A percentile compares a stretch with the other conserved stretches of the same genome.
Evolutionary conservation across 805 yeast genomes (phyloP).

Genomic region (Wickerhamomyces xylosicus): DNA sequence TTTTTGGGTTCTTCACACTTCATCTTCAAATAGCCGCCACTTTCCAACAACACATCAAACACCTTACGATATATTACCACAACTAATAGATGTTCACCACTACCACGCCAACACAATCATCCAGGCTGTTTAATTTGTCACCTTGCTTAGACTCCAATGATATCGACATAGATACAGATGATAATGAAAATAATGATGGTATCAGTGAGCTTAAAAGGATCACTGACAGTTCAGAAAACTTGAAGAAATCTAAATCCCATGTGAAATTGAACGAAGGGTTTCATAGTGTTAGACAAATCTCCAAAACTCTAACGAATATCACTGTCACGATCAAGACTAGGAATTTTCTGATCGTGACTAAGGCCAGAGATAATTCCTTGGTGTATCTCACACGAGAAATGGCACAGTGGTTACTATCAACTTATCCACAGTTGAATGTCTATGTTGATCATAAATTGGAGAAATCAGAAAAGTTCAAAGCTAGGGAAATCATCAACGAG

Average conservation of each 20-base stretch:
- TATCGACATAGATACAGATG: conserved; percentile 2
- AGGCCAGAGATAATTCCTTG: conserved; percentile 75
- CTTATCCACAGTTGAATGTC: conserved; percentile 32
- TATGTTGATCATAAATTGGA: conserved; percentile 68
- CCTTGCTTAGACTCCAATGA: not conserved
- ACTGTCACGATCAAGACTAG: conserved; percentile 61
- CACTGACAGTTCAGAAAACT: conserved; percentile 26
- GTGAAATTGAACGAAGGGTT: conserved; percentile 74
- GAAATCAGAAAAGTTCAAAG: conserved; percentile 53
- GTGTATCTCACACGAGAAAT: conserved; percentile 69
- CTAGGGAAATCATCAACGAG: conserved; percentile 37
- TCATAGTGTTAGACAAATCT: conserved; percentile 66
- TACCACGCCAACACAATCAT: not conserved
- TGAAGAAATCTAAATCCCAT: conserved; percentile 54
- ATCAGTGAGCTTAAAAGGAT: conserved; percentile 14
- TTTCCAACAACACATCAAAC: no score
- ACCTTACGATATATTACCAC: no score
- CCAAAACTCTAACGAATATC: conserved; percentile 61
- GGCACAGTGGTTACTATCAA: conserved; percentile 60
- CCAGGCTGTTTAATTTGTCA: not conserved
- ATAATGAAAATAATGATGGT: conserved; percentile 11
- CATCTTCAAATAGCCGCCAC: no score
- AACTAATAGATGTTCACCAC: not conserved
- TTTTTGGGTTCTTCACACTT: no score
- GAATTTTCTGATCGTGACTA: conserved; percentile 77